phyloP scores from a whole-genome alignment of 768 basidiomycete species.

The Boletus sp. region DNA sequence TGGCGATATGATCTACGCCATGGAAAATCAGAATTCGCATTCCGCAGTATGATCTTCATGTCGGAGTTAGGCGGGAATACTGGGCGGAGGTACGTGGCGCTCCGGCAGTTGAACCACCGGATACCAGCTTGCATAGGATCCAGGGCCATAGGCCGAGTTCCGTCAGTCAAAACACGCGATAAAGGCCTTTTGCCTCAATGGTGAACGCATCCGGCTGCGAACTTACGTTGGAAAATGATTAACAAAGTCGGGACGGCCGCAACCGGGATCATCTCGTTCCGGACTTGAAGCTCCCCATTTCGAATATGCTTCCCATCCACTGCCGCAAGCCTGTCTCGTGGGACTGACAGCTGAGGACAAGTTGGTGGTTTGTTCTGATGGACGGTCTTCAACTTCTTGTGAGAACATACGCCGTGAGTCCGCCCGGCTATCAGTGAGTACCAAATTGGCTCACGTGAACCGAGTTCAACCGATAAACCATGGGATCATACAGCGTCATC shows the following conservation, averaged over 20 bases:
- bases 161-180: not conserved
- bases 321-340: not conserved
- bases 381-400: too few relatives aligned
- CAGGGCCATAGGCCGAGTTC: too few relatives aligned
- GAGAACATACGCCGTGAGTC: too few relatives aligned
- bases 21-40: conserved; percentile 10
- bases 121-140: not conserved
- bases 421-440: too few relatives aligned
- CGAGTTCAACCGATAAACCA: too few relatives aligned
- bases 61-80: conserved; percentile 8
- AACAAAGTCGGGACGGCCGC: not conserved
- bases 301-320: not conserved
- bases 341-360: not conserved
- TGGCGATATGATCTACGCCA: conserved; percentile 16
- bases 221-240: not conserved
- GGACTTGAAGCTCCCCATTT: not conserved
- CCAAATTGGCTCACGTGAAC: too few relatives aligned
- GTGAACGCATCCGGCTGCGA: not conserved
- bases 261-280: not conserved
- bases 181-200: not conserved
- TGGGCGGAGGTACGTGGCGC: not conserved
- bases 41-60: conserved; percentile 1
- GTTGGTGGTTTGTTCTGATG: not conserved
- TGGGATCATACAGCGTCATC: too few relatives aligned
- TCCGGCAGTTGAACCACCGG: conserved; percentile 16